Base-by-base conservation (phyloP, 2,329 filamentous ascomycete species). In the Diaporthe eres region DNA sequence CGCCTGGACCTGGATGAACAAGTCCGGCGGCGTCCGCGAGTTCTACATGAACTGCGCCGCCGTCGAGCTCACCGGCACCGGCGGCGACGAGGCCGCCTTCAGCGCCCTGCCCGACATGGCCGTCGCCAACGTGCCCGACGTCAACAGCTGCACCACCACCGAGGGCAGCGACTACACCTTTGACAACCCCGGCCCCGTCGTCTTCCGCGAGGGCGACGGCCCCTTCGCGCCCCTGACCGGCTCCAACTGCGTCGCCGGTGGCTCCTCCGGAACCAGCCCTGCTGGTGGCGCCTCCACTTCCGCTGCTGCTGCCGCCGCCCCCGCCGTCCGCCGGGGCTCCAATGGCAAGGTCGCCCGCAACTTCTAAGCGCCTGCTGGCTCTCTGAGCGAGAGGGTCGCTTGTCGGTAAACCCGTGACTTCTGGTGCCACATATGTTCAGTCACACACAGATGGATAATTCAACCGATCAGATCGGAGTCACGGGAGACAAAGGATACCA, bases 11-110 rank as follows among this genome's bases (percentile, higher is more conserved):
- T 94, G 93, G 93, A 93, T 94, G 85, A 95, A 95, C 87, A 86
- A 91, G 78, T 84, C 93, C 53, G 94, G 94, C 37, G 95, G 95
- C 85, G 65, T 70, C 19, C 90, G 94, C 68, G 94, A 96, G 83
- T 94, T 94, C 90, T 97, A 97, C 89, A 95, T 95, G 93, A 94
- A 95, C 85, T 97, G 94, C 81, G 94, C 94, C 10, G 87, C 90
- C 71, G 89, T 96, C 79, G 90, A 89, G 77, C 92, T 95, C 81
- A 84, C 82, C 74, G 83, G 84, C 34, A 82, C 83, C 65, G 80
- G 81, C 71, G 80, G 78, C 71, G 83, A 84, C 57, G 80, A 90
- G 72, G 83, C 86, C 1, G 90, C 90, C 78, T 90, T 93, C 77
- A 82, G 90, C 57, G 82, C 85, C 0, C 92, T 97, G 12, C 95